Evolutionary conservation across 495 filamentous ascomycete species (phyloP).

Genomic region (Stereocaulon alpinum): DNA sequence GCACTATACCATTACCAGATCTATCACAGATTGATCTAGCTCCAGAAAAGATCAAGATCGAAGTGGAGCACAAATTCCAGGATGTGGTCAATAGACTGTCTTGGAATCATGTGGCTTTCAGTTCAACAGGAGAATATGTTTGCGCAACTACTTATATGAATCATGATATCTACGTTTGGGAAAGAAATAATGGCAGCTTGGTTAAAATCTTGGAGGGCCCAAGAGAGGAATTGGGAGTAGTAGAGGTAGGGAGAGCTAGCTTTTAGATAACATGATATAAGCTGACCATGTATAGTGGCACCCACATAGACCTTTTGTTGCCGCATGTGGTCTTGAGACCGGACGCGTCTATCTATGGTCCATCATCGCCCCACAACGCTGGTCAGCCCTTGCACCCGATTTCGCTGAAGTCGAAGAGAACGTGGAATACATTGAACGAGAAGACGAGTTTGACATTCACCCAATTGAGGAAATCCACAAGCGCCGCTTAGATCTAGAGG

Average conservation of each 20-base stretch:
- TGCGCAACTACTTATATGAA: constrained; percentile 93
- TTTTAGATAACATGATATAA: neutral
- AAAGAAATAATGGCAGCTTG: constrained; percentile 81
- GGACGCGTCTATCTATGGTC: constrained; percentile 90
- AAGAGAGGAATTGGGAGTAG: constrained; percentile 85
- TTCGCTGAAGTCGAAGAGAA: constrained; percentile 98
- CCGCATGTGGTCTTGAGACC: constrained; percentile 79
- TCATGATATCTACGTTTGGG: constrained; percentile 97
- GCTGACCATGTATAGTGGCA: constrained; percentile 54
- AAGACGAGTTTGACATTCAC: constrained; percentile 98
- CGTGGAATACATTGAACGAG: constrained; percentile 85
- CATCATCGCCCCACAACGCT: constrained; percentile 82
- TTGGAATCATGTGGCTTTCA: constrained; percentile 95
- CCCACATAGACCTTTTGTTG: constrained; percentile 75
- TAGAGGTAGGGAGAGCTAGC: constrained; percentile 42
- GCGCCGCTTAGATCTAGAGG: constrained; percentile 75
- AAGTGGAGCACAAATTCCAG: constrained; percentile 96
- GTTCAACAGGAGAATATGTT: constrained; percentile 83
- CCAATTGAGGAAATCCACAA: constrained; percentile 92
- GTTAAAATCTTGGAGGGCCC: constrained; percentile 94
- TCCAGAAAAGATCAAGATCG: constrained; percentile 54
- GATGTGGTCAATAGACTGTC: constrained; percentile 89
- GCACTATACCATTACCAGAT: constrained; percentile 71
- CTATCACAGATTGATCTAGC: constrained; percentile 41
- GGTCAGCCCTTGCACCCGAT: constrained; percentile 93